These are phyloP conservation scores for Diplosphaera chodatii DNA, from an alignment of 139 green algal genomes.

Conservation along the genomic window DNA sequence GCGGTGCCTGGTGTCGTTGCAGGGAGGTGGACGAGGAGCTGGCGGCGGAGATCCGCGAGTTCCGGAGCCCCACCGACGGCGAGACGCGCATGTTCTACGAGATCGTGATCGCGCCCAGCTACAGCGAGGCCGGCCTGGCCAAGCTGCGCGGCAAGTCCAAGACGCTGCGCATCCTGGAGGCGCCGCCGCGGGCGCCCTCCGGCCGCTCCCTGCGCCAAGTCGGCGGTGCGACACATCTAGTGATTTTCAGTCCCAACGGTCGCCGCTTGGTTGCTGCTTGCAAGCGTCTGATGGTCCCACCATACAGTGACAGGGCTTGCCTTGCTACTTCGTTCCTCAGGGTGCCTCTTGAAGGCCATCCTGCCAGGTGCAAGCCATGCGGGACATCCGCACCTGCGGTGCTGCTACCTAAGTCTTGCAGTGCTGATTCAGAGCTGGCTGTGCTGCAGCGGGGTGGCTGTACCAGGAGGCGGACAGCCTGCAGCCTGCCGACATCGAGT, in stretches of 20 bases:
- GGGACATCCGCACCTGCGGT: too few relatives aligned
- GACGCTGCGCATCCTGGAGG: slow-evolving; percentile 95
- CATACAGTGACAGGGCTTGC: too few relatives aligned
- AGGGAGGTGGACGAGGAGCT: slow-evolving; percentile 72
- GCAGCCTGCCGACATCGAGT: slow-evolving; percentile 70
- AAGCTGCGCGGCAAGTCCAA: slow-evolving; percentile 97
- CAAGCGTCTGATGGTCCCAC: too few relatives aligned
- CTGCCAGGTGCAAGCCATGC: too few relatives aligned
- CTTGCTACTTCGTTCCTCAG: too few relatives aligned
- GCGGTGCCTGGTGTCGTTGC: too few relatives aligned
- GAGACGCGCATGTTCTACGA: slow-evolving; percentile 99
- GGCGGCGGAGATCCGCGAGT: slow-evolving; percentile 90
- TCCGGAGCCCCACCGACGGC: slow-evolving; percentile 81
- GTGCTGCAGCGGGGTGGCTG: slow-evolving; percentile 68
- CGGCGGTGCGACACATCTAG: slow-evolving; percentile 35
- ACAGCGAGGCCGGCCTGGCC: slow-evolving; percentile 88
- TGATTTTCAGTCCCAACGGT: too few relatives aligned
- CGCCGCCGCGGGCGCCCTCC: slow-evolving; percentile 57
- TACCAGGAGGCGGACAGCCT: slow-evolving; percentile 81
- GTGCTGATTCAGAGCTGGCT: too few relatives aligned
- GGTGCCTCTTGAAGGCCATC: too few relatives aligned
- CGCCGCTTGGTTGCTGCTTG: too few relatives aligned
- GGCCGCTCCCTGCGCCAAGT: slow-evolving; percentile 78
- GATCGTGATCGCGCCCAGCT: slow-evolving; percentile 95
- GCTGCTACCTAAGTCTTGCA: too few relatives aligned